Evolutionary conservation across 1,284 basidiomycete genomes (phyloP), one percentile per base, ranked within the genome.

Genomic region (Leccinum pallidistipes): DNA sequence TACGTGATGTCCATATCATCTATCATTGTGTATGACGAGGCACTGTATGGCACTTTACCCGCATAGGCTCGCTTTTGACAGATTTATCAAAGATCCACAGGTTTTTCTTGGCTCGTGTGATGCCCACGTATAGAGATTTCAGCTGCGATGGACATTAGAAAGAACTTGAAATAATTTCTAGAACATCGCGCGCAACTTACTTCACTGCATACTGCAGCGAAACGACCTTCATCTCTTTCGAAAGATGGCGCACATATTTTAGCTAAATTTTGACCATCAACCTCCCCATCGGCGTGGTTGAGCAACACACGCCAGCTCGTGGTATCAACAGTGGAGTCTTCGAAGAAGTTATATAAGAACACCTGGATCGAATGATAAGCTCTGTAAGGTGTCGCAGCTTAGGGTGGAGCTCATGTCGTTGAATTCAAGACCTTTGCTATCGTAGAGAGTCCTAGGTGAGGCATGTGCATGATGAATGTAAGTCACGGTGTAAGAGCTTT

Each of bases 361-460:
- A 91, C 88, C 86, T 90, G 66, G 10, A 51, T 61, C 40, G 24
- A 21, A 40, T 3, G 1, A 45, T 72, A 11, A 68, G 32, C 36
- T 36, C 10, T 34, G 3, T 7, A 18, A 18, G 9, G 53, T 6
- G 4, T 3, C 2, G 5, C 21, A 8, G 1, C 3, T n/a, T 57
- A 27, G 21, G 27, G 4, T 14, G 12, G 5, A 21, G 9, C 80
- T 61, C 63, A 88, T 86, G 61, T 90, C 88, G 64, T 90, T 82
- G 68, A 90, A 90, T 68, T 90, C 89, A 0, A 90, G 75, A 1
- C 90, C 89, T 70, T 91, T 91, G 77, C 83, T 86, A 56, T 91
- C 87, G 63, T 88, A 88, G 1, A 90, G 70, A 0, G 89, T 91
- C 77, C 87, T 90, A 59, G 5, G 47, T 47, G 1, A 29, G 27